Evolutionary conservation across 139 green algal species (phyloP).

Genomic region (Chlorella ohadii): DNA sequence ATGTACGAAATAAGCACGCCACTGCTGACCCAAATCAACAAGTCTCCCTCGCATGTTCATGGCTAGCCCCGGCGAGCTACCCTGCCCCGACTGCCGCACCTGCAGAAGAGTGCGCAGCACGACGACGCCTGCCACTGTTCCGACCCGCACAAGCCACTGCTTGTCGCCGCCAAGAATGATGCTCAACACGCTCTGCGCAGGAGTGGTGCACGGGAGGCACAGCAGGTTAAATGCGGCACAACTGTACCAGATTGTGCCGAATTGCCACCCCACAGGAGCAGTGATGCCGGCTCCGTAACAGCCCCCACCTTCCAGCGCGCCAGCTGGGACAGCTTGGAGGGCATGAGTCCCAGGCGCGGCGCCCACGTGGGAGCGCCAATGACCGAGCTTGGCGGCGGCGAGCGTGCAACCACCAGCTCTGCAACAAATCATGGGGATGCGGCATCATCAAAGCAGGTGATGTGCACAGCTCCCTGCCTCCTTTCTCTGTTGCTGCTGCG

Average conservation of each 20-base stretch:
- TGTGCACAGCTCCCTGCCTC: too few species aligned
- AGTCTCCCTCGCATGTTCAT: too few species aligned
- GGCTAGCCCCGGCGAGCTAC: too few species aligned
- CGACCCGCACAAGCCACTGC: conserved; percentile 29
- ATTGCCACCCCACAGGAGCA: too few species aligned
- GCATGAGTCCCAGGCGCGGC: conserved; percentile 25
- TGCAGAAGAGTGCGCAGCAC: conserved; percentile 69
- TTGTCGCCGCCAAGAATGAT: conserved; percentile 48
- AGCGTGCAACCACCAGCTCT: conserved; percentile 38
- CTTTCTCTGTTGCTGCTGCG: too few species aligned
- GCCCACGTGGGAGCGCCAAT: neutral
- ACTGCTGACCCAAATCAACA: too few species aligned
- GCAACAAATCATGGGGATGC: too few species aligned
- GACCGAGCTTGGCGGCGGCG: neutral
- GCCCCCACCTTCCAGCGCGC: conserved; percentile 40
- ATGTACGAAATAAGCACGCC: too few species aligned
- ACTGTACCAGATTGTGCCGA: too few species aligned
- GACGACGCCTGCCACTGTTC: conserved; percentile 56
- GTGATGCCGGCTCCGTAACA: too few species aligned
- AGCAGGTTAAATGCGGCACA: neutral
- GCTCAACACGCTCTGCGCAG: conserved; percentile 24
- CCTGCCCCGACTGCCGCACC: neutral
- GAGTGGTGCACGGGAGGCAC: neutral
- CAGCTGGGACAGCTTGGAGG: conserved; percentile 11
- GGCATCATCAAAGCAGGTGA: too few species aligned